phyloP scores from a whole-genome alignment of 179 eudicot genomes.

The Nepenthes alata region DNA sequence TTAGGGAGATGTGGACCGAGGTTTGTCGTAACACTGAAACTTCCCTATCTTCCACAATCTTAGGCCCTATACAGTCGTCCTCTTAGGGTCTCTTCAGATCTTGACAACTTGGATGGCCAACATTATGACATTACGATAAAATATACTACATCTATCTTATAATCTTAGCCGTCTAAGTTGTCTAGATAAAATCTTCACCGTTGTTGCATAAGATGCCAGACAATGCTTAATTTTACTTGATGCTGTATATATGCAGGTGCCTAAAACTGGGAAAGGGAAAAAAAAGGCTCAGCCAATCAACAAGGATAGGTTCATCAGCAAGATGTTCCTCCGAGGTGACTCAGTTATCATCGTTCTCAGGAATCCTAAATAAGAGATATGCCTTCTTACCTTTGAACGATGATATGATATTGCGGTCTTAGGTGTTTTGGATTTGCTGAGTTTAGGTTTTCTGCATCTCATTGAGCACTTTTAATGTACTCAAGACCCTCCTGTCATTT shows the following conservation, averaged over 20 bases:
- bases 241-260: constrained; percentile 30
- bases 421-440: background rate
- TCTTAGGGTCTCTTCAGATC: too few relatives aligned
- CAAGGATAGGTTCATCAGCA: constrained; percentile 86
- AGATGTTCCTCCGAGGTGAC: constrained; percentile 98
- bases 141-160: too few relatives aligned
- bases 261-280: constrained; percentile 90
- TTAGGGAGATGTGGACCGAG: constrained; percentile 96
- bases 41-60: too few relatives aligned
- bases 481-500: too few relatives aligned
- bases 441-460: too few relatives aligned
- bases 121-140: too few relatives aligned
- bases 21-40: constrained; percentile 21
- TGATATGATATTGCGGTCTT: background rate
- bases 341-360: constrained; percentile 84
- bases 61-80: too few relatives aligned
- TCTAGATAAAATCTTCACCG: too few relatives aligned
- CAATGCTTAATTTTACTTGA: background rate
- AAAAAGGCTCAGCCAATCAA: constrained; percentile 85
- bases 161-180: too few relatives aligned
- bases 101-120: too few relatives aligned
- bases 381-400: background rate
- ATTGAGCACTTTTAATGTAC: too few relatives aligned
- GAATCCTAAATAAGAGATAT: constrained; percentile 58
- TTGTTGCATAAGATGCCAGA: too few relatives aligned